phyloP scores from a whole-genome alignment of 129 eudicot species.

The Oenanthe sinensis region DNA sequence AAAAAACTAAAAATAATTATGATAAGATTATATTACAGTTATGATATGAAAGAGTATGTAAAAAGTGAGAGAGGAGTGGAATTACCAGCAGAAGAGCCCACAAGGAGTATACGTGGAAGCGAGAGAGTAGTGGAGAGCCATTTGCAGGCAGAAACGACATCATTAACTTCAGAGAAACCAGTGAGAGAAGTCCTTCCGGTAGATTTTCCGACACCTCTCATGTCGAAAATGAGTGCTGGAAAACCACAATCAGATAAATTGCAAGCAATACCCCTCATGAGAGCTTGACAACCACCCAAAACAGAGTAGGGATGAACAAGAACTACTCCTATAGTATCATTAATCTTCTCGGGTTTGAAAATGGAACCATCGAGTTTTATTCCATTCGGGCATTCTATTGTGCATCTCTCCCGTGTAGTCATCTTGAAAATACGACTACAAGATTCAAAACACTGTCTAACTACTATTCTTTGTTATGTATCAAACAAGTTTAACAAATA shows the following conservation, averaged over 20 bases:
- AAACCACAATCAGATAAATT: slow-evolving; percentile 46
- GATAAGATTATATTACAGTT: not conserved
- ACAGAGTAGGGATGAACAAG: slow-evolving; percentile 73
- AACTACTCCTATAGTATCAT: slow-evolving; percentile 23
- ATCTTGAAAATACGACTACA: not conserved
- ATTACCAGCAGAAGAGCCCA: slow-evolving; percentile 90
- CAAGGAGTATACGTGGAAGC: slow-evolving; percentile 43
- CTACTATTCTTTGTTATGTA: not conserved
- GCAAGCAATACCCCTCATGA: slow-evolving; percentile 73
- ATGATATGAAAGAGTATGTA: not conserved
- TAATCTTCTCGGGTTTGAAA: slow-evolving; percentile 28
- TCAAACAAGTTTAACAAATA: too few relatives aligned
- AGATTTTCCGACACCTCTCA: slow-evolving; percentile 72
- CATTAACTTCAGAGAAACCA: slow-evolving; percentile 71
- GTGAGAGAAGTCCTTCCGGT: slow-evolving; percentile 66
- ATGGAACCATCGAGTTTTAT: slow-evolving; percentile 43
- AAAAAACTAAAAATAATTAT: not conserved
- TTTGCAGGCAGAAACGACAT: slow-evolving; percentile 63
- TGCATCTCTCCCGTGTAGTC: slow-evolving; percentile 29
- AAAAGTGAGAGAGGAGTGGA: not conserved
- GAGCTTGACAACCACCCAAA: slow-evolving; percentile 66
- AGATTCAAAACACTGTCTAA: not conserved
- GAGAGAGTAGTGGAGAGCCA: slow-evolving; percentile 46
- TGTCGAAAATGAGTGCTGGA: slow-evolving; percentile 56
- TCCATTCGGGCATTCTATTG: slow-evolving; percentile 39